Evolutionary conservation across 192 early-diverging fungal genomes (phyloP).

Genomic region (Coemansia biformis): DNA sequence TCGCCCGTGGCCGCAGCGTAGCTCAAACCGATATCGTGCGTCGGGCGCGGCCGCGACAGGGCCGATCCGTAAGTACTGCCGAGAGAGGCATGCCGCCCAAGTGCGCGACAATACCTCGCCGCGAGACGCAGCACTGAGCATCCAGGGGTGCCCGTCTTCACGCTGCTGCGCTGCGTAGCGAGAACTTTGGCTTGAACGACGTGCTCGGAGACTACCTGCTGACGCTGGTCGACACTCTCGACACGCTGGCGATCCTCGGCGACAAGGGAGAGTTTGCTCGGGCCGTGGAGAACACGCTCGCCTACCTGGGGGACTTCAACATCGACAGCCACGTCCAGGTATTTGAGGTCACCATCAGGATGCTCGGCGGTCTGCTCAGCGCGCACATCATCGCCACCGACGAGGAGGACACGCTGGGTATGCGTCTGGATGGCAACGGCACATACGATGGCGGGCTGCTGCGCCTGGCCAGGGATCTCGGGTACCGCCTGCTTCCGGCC

Average conservation of each 20-base stretch:
- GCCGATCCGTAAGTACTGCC: slow-evolving; percentile 51
- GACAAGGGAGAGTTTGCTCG: slow-evolving; percentile 61
- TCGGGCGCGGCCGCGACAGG: slow-evolving; percentile 65
- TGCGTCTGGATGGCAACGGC: slow-evolving; percentile 42
- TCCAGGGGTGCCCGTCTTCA: too few relatives aligned
- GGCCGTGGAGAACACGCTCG: slow-evolving; percentile 58
- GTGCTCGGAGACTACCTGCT: slow-evolving; percentile 91
- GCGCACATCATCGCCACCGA: slow-evolving; percentile 83
- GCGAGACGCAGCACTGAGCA: too few relatives aligned
- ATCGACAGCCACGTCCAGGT: slow-evolving; percentile 86
- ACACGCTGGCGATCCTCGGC: slow-evolving; percentile 74
- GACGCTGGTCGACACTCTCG: slow-evolving; percentile 90
- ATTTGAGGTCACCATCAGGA: slow-evolving; percentile 91
- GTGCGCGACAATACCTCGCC: background rate
- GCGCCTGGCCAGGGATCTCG: slow-evolving; percentile 72
- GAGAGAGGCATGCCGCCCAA: too few relatives aligned
- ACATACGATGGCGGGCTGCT: slow-evolving; percentile 79
- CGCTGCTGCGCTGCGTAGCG: slow-evolving; percentile 3
- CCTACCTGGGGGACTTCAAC: slow-evolving; percentile 65
- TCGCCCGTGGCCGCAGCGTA: too few relatives aligned
- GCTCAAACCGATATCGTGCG: slow-evolving; percentile 80
- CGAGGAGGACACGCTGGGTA: slow-evolving; percentile 50
- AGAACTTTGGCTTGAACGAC: slow-evolving; percentile 65
- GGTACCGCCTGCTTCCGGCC: slow-evolving; percentile 77
- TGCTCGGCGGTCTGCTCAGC: slow-evolving; percentile 82